Conservation (phyloP, 2,329 filamentous ascomycete genomes). For the Cyphellophora attinorum region DNA sequence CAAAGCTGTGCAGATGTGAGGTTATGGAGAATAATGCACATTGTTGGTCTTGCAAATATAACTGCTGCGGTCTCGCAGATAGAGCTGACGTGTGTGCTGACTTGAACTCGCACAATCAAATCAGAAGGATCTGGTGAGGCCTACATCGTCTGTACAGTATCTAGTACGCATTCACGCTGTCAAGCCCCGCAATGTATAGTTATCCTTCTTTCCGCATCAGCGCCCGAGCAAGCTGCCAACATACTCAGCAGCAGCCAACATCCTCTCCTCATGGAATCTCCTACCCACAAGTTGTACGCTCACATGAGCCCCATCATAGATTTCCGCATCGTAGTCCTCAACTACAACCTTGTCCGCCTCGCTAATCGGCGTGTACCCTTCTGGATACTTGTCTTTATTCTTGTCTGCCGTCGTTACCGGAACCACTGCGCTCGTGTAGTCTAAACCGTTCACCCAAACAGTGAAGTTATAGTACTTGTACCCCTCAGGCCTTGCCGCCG, state of each 20-base stretch:
- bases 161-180: no score
- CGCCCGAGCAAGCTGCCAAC: constrained; percentile 19
- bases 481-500: constrained; percentile 28
- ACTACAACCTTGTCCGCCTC: constrained; percentile 35
- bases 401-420: constrained; percentile 36
- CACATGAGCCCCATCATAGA: constrained; percentile 40
- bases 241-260: constrained; percentile 35
- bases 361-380: constrained; percentile 29
- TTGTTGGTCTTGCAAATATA: no score
- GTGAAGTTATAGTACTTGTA: constrained; percentile 32
- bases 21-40: no score
- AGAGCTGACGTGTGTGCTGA: no score
- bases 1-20: no score
- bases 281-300: constrained; percentile 39
- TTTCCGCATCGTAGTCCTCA: constrained; percentile 39
- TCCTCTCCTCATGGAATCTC: constrained; percentile 43
- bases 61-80: no score
- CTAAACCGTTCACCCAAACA: constrained; percentile 27
- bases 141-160: no score
- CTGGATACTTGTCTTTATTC: constrained; percentile 26
- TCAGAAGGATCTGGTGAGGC: no score
- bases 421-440: constrained; percentile 34
- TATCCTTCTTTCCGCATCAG: constrained; percentile 3
- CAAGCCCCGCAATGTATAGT: no score
- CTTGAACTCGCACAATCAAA: no score